Evolutionary conservation across 139 green algal species (phyloP), one percentile per base, ranked within the genome.

Genomic region (Chlamydomonas eustigma): DNA sequence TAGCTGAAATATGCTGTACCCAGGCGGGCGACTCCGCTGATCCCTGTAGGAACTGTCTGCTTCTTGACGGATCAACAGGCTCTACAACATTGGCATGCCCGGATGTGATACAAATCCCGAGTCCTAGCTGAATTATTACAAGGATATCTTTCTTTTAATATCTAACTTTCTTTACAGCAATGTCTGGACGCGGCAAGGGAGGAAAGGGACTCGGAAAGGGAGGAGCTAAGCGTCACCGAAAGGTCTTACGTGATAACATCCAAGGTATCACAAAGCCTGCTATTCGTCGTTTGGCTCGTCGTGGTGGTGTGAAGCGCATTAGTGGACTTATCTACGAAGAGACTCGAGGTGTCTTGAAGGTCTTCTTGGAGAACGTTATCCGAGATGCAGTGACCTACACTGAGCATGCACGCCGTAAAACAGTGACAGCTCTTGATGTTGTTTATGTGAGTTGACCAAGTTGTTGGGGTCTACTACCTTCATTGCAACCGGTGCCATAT

Each of bases 301-400:
- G 68, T 75, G 68, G 68, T 12, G 68, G 68, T 38, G 68, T 75
- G 3, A 75, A 75, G 68, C 68, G 68, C 38, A 94, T 95, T 85
- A 90, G 83, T 71, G 91, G 91, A 80, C 87, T 95, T 31, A 95
- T 96, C 80, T 94, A 95, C 74, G 91, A 96, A 88, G 91, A 96
- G 85, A 94, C 90, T 51, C 89, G 91, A 79, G 88, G 89, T 39
- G 91, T 96, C 36, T 88, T 96, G 65, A 95, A 97, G 89, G 74
- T 78, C 34, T 95, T 96, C 86, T 87, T 96, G 34, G 92, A 96
- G 87, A 94, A 94, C 78, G 90, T 95, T 22, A 90, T 94, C 76
- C 84, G 92, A 67, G 94, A 97, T 77, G 90, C 93, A 25, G 93
- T 98, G 37, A 97, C 94, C 79, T 97, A 98, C 90, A 97, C 93